phyloP scores from a whole-genome alignment of 306 rosid genomes.

The Fragaria nilgerrensis region DNA sequence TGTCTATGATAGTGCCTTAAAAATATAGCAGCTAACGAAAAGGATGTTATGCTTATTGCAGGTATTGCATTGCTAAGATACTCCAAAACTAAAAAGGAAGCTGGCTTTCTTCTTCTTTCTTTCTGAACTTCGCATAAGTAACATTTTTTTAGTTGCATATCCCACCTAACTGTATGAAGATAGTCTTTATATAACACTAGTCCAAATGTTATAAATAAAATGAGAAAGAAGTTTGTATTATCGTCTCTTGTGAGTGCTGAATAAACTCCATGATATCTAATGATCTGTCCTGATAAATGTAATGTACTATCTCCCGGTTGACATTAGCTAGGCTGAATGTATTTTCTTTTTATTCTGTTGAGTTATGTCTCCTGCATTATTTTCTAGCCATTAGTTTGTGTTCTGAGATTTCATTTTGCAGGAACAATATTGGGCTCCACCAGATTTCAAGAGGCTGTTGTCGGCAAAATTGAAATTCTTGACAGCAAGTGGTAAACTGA shows the following conservation, averaged over 20 bases:
- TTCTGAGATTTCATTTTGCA: constrained; percentile 23
- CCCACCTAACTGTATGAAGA: no score
- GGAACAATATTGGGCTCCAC: constrained; percentile 90
- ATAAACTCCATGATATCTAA: neutral
- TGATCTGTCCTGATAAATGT: neutral
- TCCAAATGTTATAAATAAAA: neutral
- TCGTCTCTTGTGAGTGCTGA: neutral
- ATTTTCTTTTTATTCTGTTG: neutral
- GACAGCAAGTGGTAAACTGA: constrained; percentile 71
- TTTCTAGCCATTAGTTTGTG: neutral
- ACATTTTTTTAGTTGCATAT: no score
- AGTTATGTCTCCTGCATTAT: neutral
- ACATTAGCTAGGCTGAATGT: neutral
- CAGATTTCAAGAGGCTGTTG: constrained; percentile 75
- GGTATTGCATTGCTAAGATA: no score
- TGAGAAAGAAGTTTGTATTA: neutral
- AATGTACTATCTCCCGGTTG: neutral
- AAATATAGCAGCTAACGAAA: no score
- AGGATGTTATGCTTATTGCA: no score
- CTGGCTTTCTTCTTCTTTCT: no score
- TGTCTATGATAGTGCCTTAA: no score
- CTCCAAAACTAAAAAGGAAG: no score
- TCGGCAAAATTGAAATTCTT: constrained; percentile 71
- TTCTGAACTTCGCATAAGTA: no score
- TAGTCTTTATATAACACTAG: no score